Evolutionary conservation across 495 filamentous ascomycete species (phyloP).

Genomic region (Talaromyces stipitatus): DNA sequence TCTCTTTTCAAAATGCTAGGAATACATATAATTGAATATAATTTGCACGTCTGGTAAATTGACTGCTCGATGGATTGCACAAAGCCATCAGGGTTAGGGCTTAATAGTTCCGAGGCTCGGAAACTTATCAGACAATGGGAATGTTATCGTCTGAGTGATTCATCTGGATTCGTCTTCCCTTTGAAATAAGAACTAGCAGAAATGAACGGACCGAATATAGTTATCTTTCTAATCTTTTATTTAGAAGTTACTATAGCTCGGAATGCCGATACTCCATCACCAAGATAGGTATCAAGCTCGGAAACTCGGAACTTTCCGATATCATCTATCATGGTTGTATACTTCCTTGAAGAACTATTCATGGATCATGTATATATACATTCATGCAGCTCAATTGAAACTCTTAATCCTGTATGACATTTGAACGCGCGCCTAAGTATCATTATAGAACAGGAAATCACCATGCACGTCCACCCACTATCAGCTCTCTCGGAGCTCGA

Average conservation of each 20-base stretch:
- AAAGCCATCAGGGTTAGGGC: not conserved
- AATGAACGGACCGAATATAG: no score
- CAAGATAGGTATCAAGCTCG: not conserved
- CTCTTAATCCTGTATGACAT: not conserved
- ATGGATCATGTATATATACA: not conserved
- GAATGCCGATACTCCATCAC: not conserved
- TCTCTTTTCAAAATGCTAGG: no score
- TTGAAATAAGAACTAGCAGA: no score
- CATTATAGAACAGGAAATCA: not conserved
- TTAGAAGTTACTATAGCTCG: no score
- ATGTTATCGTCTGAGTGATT: not conserved
- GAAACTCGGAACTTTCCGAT: constrained; percentile 1
- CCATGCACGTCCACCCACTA: constrained; percentile 30
- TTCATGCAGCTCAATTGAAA: not conserved
- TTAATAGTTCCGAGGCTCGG: not conserved
- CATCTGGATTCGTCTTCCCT: no score
- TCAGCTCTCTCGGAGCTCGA: constrained; percentile 39
- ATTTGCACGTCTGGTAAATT: no score
- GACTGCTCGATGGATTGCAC: not conserved
- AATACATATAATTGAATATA: no score
- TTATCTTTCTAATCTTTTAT: no score
- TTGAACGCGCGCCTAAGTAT: not conserved
- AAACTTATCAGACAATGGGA: not conserved
- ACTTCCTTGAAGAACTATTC: not conserved
- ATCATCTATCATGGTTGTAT: not conserved